Percentiles rank a stretch among this genome's conserved stretches.
These are phyloP conservation scores for Microsporum ferrugineum DNA, from an alignment of 2,329 filamentous ascomycete genomes.

Conservation along the genomic window DNA sequence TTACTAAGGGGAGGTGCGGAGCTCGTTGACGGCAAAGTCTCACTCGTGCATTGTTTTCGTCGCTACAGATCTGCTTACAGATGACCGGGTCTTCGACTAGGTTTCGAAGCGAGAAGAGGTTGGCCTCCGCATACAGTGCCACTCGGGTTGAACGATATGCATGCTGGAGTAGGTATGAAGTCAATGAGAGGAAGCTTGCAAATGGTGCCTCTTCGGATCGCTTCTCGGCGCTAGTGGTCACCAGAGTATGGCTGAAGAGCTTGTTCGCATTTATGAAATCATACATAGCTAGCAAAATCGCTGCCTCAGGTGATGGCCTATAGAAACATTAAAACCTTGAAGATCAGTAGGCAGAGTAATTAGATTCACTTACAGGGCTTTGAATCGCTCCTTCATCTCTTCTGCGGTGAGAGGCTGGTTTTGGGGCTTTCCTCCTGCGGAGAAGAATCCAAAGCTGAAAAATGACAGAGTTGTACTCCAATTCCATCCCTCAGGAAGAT, in stretches of 20 bases:
- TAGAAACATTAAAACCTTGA: conserved; percentile 10
- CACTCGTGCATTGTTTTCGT: conserved; percentile 61
- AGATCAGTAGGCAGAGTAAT: background rate
- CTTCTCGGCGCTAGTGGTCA: conserved; percentile 50
- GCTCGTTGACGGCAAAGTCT: conserved; percentile 81
- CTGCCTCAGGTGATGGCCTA: conserved; percentile 68
- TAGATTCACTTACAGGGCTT: conserved; percentile 52
- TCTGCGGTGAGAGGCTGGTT: conserved; percentile 57
- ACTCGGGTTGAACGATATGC: conserved; percentile 72
- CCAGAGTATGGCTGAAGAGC: conserved; percentile 76
- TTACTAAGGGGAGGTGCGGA: conserved; percentile 67
- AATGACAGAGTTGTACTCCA: conserved; percentile 68
- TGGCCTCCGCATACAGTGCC: conserved; percentile 72
- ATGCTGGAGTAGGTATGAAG: conserved; percentile 88
- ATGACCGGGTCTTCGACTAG: conserved; percentile 74
- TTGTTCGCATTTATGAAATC: conserved; percentile 94
- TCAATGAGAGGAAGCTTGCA: conserved; percentile 70
- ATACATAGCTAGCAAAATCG: conserved; percentile 73
- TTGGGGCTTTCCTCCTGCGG: conserved; percentile 54
- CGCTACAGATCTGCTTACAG: conserved; percentile 72
- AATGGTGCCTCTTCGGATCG: conserved; percentile 63
- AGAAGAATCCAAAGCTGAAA: conserved; percentile 69
- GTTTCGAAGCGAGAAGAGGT: conserved; percentile 72
- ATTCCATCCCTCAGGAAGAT: conserved; percentile 81
- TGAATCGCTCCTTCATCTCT: conserved; percentile 70